These are phyloP conservation scores for Vitis riparia DNA, from an alignment of 164 flowering plant genomes.

Conservation along the genomic window DNA sequence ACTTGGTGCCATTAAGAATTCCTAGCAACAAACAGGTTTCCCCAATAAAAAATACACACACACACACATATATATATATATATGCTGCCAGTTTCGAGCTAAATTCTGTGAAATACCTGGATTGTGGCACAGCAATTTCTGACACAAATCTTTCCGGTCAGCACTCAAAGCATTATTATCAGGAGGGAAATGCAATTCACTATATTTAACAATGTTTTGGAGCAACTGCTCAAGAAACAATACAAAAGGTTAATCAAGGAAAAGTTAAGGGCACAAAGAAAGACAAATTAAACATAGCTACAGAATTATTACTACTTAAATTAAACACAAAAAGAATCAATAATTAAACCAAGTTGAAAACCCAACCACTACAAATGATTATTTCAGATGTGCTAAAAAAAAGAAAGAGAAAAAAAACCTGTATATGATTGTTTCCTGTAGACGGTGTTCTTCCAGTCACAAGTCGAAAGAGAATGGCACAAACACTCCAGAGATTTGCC, in stretches of 20 bases:
- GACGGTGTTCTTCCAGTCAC: constrained; percentile 92
- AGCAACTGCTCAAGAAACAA: constrained; percentile 63
- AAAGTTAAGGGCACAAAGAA: not conserved
- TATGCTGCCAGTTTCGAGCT: not conserved
- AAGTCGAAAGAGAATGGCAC: constrained; percentile 90
- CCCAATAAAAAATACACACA: too few relatives aligned
- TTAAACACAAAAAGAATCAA: too few relatives aligned
- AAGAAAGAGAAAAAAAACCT: constrained; percentile 47
- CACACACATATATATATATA: too few relatives aligned
- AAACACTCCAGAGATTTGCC: constrained; percentile 99
- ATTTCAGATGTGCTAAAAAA: not conserved
- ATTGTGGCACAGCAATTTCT: constrained; percentile 83
- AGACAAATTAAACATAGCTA: not conserved
- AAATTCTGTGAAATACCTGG: constrained; percentile 57
- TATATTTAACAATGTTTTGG: constrained; percentile 85
- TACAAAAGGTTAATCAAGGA: not conserved
- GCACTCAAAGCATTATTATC: constrained; percentile 56
- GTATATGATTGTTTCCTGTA: constrained; percentile 85
- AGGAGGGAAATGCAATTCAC: constrained; percentile 74
- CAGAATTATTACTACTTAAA: not conserved
- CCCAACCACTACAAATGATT: not conserved
- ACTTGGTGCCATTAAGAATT: not conserved
- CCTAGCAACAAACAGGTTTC: too few relatives aligned
- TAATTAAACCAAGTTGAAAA: not conserved
- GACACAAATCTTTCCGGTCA: constrained; percentile 88